Evolutionary conservation across 164 flowering plant genomes (phyloP), one percentile per base, ranked within the genome.

Genomic region (Brasenia schreberi): DNA sequence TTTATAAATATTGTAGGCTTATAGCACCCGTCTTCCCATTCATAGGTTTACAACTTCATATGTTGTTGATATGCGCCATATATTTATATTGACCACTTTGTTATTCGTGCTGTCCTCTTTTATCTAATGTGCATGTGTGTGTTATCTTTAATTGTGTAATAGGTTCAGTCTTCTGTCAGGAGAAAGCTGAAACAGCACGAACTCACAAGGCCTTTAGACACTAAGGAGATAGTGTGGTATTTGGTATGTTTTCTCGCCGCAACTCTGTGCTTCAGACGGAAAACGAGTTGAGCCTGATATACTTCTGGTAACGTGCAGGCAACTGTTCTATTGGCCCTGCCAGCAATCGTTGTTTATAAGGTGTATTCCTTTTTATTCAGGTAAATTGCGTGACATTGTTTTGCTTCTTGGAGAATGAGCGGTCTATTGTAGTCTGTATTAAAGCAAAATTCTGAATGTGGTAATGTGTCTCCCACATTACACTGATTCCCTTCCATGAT

Each of bases 211-310:
- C 70, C 86, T 27, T 77, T 87, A 76, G 94, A 94, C 62, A 89
- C 94, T 7, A 85, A 81, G 60, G 96, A 91, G 83, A 69, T 86
- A 18, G 89, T 78, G 42, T 91, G 92, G 93, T 89, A 84, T 82
- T 74, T 71, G 81, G 97, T 91, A 82, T 69, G 85, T 73, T 61
- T 61, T 49, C 10, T 9, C 16, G 10, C 16, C 4, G 56, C 16
- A 49, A 9, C 3, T 49, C 56, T 6, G 39, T 33, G 39, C 39
- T 33, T 33, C 39, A 33, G 39, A 33, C 2, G 39, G 39, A 33
- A 33, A 33, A 33, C 14, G 3, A 9, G 56, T 49, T 49, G 56
- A 14, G 16, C 9, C 16, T 49, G 56, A 9, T 49, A 14, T 14
- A 49, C 65, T 71, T 33, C 4, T 33, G 39, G 39, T 33, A 33